Percentiles rank a stretch among this genome's conserved stretches.
phyloP scores from a whole-genome alignment of 2,329 filamentous ascomycete genomes.

The Fusarium sp. region DNA sequence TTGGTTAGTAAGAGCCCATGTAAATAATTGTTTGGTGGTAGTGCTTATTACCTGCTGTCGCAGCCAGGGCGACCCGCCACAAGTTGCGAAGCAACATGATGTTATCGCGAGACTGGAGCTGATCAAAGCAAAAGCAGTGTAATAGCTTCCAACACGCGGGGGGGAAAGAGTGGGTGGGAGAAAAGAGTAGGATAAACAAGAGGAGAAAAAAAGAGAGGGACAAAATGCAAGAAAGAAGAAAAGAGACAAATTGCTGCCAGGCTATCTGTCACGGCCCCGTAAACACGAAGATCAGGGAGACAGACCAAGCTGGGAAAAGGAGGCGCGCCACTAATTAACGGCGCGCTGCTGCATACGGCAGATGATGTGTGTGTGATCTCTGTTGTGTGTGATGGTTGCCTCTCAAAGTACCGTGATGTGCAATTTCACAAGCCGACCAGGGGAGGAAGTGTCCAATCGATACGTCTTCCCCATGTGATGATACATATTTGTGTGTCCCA shows the following conservation, averaged over 20 bases:
- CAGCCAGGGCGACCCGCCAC: slow-evolving; percentile 43
- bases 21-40: not conserved
- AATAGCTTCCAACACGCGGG: slow-evolving; percentile 17
- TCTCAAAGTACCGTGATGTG: slow-evolving; percentile 5
- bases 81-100: slow-evolving; percentile 45
- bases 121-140: not conserved
- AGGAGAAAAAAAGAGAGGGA: not conserved
- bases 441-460: slow-evolving; percentile 2
- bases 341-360: slow-evolving; percentile 16
- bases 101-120: slow-evolving; percentile 15
- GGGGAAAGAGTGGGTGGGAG: not conserved
- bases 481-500: not conserved
- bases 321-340: slow-evolving; percentile 34
- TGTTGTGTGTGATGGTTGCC: not conserved
- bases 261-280: slow-evolving; percentile 2
- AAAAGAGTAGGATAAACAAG: not conserved
- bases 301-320: slow-evolving; percentile 27
- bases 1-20: not conserved
- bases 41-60: slow-evolving; percentile 41
- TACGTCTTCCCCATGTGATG: slow-evolving; percentile 3
- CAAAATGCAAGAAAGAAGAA: not conserved
- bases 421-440: slow-evolving; percentile 12
- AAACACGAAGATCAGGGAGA: slow-evolving; percentile 22
- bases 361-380: slow-evolving; percentile 11
- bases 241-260: not conserved